These are phyloP conservation scores for Rhizoclosmatium globosum DNA, from an alignment of 192 early-diverging fungal species.

Conservation along the genomic window DNA sequence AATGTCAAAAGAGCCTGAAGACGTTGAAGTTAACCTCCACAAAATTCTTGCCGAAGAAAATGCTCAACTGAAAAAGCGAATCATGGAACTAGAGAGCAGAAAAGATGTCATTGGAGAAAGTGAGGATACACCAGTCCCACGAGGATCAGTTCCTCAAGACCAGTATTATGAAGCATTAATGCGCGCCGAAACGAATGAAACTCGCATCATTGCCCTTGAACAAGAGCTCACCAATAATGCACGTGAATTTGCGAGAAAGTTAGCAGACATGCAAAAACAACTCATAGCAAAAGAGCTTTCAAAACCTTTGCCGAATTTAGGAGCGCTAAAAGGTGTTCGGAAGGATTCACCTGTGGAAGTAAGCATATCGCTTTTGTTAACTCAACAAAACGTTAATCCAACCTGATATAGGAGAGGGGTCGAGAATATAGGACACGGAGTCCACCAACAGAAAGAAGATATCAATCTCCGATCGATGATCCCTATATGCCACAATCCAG, in stretches of 20 bases:
- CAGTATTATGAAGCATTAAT: slow-evolving; percentile 37
- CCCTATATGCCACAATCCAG: too few species aligned
- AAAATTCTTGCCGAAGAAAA: slow-evolving; percentile 45
- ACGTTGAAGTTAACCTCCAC: slow-evolving; percentile 31
- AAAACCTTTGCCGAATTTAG: not conserved
- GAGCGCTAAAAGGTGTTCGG: not conserved
- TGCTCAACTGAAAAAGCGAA: slow-evolving; percentile 18
- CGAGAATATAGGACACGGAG: too few species aligned
- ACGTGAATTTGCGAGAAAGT: slow-evolving; percentile 20
- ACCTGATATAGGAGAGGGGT: too few species aligned
- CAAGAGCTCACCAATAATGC: slow-evolving; percentile 32
- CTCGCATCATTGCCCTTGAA: slow-evolving; percentile 43
- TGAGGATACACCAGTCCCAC: not conserved
- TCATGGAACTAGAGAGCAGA: slow-evolving; percentile 28
- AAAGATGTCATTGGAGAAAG: not conserved
- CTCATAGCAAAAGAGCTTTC: not conserved
- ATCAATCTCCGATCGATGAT: too few species aligned
- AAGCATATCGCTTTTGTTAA: too few species aligned
- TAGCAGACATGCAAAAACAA: slow-evolving; percentile 26
- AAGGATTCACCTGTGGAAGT: too few species aligned
- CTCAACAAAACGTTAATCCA: too few species aligned
- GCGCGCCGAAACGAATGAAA: slow-evolving; percentile 50
- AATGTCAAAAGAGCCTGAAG: slow-evolving; percentile 32
- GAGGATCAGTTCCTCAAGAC: slow-evolving; percentile 10
- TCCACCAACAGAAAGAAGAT: too few species aligned